A percentile compares a stretch with the other conserved stretches of the same genome.
These are phyloP conservation scores for Backusella psychrophila DNA, from an alignment of 192 early-diverging fungal species.

Conservation along the genomic window DNA sequence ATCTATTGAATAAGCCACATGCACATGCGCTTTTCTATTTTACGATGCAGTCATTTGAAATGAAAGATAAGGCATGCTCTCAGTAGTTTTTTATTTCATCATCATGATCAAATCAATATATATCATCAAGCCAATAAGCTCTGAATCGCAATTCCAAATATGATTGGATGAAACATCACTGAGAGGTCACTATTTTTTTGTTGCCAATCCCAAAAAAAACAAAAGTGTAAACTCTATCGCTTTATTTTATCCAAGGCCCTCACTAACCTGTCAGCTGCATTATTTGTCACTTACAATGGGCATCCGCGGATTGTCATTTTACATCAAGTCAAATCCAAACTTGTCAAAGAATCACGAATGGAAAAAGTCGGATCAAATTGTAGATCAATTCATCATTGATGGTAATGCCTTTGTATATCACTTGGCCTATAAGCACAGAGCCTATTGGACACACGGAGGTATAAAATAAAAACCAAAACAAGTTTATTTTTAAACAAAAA, in stretches of 20 bases:
- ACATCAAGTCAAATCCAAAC: constrained; percentile 11
- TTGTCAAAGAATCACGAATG: constrained; percentile 8
- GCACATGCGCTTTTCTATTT: too few species aligned
- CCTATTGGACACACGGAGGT: constrained; percentile 52
- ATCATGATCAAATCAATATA: too few species aligned
- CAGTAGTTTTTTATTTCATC: too few species aligned
- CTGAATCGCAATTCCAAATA: background rate
- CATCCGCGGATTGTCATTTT: constrained; percentile 23
- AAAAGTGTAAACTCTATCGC: too few species aligned
- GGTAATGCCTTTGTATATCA: constrained; percentile 53
- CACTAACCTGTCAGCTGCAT: background rate
- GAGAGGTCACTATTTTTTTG: background rate
- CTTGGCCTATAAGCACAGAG: constrained; percentile 32
- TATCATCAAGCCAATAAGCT: too few species aligned
- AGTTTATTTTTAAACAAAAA: background rate
- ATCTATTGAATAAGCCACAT: too few species aligned
- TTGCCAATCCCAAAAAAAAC: background rate
- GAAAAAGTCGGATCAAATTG: background rate
- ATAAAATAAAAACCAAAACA: background rate
- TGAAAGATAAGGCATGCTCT: too few species aligned
- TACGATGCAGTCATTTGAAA: too few species aligned
- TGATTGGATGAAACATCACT: background rate
- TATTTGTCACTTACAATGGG: constrained; percentile 15
- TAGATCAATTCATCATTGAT: constrained; percentile 41
- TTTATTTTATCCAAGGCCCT: too few species aligned